A percentile compares a stretch with the other conserved stretches of the same genome.
Evolutionary conservation across 345 rosid genomes (phyloP).

Genomic region (Rhodamnia rubescens): DNA sequence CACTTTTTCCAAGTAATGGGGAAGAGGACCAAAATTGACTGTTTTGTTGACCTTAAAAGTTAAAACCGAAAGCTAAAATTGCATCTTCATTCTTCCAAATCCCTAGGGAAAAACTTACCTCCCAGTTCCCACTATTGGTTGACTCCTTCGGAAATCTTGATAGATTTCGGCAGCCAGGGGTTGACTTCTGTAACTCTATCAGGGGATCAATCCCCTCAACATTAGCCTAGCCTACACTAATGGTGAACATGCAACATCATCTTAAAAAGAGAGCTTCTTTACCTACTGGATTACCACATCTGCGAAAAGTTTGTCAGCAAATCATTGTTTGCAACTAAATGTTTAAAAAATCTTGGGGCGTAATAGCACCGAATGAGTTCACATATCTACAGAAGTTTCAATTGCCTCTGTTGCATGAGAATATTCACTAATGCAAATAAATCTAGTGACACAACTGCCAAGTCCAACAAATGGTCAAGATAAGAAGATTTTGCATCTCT

Average conservation of each 20-base stretch:
- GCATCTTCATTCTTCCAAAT: background rate
- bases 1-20: no score
- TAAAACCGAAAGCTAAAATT: background rate
- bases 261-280: background rate
- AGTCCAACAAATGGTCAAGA: background rate
- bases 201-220: background rate
- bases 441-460: background rate
- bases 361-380: background rate
- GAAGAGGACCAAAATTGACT: background rate
- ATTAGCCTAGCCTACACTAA: background rate
- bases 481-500: background rate
- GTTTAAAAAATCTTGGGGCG: background rate
- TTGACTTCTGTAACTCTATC: background rate
- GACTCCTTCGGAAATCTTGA: background rate
- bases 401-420: background rate
- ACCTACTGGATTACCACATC: background rate
- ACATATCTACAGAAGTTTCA: background rate
- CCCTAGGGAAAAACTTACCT: background rate
- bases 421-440: background rate
- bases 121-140: background rate
- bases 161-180: background rate
- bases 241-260: background rate
- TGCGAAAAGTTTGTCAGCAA: background rate
- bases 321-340: background rate
- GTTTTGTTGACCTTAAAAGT: background rate